Base-by-base conservation (phyloP, 306 rosid genomes). In the Rosa rugosa region DNA sequence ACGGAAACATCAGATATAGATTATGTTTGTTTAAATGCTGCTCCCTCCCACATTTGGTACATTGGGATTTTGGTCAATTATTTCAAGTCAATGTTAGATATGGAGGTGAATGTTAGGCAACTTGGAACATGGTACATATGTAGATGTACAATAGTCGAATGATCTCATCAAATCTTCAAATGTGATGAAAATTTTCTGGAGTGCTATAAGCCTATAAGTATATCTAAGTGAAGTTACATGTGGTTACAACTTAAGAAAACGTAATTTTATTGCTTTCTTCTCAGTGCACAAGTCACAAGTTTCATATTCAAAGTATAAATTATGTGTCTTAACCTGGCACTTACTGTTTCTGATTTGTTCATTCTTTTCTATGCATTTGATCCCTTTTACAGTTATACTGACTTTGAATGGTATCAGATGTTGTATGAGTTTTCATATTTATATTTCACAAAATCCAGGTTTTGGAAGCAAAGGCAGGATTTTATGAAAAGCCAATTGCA, bases 401-500 rank as follows among this genome's bases (percentile, higher is more conserved):
- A 13, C 62, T 23, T 34, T 27, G 8, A 31, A 80, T 80, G 59
- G 8, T 46, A 75, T 62, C 70, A 75, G 34, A 46, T 25, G 31
- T 36, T 68, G 25, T 27, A 46, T 47, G 64, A 44, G 67, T 50
- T 40, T 38, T 66, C 27, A 54, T 56, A 80, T 8, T 46, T 14
- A n/a, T 16, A 27, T 12, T 47, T 81, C n/a, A 34, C 59, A 69
- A 79, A 56, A 75, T 88, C 85, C 90, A 92, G 99, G 99, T 94
- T 71, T 83, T 94, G 84, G 99, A 92, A 89, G 96, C 99, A 18
- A 91, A 69, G 76, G 95, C 99, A 66, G 99, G 99, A 79, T 94
- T 86, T 82, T 94, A 89, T 81, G 98, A 92, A 83, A 94, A 92
- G 81, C 99, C 99, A 65, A 94, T 94, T 86, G 98, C 97, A 83